These are phyloP conservation scores for Diaporthe amygdali DNA, from an alignment of 2,329 filamentous ascomycete genomes.

Conservation along the genomic window DNA sequence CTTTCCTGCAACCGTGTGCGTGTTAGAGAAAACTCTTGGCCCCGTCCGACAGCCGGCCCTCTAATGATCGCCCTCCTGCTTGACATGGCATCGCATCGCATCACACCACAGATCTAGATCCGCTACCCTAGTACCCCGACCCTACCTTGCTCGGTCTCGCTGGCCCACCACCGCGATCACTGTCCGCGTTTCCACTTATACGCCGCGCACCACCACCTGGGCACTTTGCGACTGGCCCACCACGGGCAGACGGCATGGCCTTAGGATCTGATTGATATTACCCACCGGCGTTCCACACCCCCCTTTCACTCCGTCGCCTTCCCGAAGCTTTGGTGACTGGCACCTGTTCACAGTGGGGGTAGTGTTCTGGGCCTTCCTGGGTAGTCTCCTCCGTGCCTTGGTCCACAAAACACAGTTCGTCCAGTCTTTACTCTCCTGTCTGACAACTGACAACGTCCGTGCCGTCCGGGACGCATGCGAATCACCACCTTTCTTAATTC, in stretches of 20 bases:
- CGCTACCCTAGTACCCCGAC: not conserved
- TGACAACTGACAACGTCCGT: slow-evolving; percentile 6
- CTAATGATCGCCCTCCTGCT: not conserved
- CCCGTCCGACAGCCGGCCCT: not conserved
- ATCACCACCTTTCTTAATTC: not conserved
- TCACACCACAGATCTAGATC: slow-evolving; percentile 14
- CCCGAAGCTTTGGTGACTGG: slow-evolving; percentile 8
- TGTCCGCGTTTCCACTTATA: not conserved
- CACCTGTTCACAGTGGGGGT: not conserved
- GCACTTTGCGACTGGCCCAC: not conserved
- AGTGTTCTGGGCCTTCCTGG: not conserved
- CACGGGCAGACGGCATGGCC: slow-evolving; percentile 3
- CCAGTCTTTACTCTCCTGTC: not conserved
- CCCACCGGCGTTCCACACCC: slow-evolving; percentile 2
- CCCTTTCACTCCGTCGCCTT: not conserved
- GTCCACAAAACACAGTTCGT: slow-evolving; percentile 12
- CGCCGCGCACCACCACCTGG: not conserved
- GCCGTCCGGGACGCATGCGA: slow-evolving; percentile 6
- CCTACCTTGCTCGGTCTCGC: not conserved
- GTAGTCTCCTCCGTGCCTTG: not conserved
- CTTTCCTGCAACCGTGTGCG: not conserved
- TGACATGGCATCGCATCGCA: slow-evolving; percentile 9
- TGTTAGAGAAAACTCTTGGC: slow-evolving; percentile 9
- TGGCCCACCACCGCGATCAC: not conserved
- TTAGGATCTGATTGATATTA: not conserved